Conservation (phyloP, 495 filamentous ascomycete species). For the Pyrenula aspistea region DNA sequence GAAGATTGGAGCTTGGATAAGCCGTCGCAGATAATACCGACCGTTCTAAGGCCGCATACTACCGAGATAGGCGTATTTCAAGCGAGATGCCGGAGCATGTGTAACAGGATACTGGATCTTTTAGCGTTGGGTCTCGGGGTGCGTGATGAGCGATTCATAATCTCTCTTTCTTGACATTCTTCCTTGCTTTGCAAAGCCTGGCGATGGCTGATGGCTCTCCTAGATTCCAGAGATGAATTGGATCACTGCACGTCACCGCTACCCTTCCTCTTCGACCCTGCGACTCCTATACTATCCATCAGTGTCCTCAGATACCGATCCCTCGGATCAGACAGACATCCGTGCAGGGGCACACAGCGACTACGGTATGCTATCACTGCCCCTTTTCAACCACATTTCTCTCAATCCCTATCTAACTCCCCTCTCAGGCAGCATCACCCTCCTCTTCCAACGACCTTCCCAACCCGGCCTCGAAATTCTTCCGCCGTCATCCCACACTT, state of each 20-base stretch:
- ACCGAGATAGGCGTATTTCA: constrained; percentile 52
- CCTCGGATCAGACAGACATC: constrained; percentile 40
- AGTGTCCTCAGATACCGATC: constrained; percentile 26
- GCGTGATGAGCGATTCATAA: constrained; percentile 1
- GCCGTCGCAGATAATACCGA: constrained; percentile 71
- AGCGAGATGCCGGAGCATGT: constrained; percentile 58
- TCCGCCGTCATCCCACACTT: constrained; percentile 29
- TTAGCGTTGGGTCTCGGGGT: constrained; percentile 67
- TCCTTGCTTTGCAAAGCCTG: not conserved
- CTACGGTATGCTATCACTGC: constrained; percentile 36
- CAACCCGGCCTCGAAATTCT: constrained; percentile 84
- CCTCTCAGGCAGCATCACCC: constrained; percentile 37
- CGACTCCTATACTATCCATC: constrained; percentile 75
- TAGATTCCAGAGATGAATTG: constrained; percentile 41
- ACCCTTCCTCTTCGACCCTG: constrained; percentile 61
- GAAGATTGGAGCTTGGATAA: constrained; percentile 32
- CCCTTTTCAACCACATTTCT: not conserved
- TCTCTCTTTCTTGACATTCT: constrained; percentile 1
- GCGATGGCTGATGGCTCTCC: too few species aligned
- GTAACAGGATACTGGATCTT: constrained; percentile 55
- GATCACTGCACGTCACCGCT: constrained; percentile 64
- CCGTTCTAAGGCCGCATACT: constrained; percentile 46
- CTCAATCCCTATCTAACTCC: too few species aligned
- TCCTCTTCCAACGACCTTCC: constrained; percentile 66
- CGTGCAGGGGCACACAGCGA: constrained; percentile 59